Percentiles rank a stretch among this genome's conserved stretches.
Conservation (phyloP, 2,329 filamentous ascomycete species). For the Monilinia laxa region DNA sequence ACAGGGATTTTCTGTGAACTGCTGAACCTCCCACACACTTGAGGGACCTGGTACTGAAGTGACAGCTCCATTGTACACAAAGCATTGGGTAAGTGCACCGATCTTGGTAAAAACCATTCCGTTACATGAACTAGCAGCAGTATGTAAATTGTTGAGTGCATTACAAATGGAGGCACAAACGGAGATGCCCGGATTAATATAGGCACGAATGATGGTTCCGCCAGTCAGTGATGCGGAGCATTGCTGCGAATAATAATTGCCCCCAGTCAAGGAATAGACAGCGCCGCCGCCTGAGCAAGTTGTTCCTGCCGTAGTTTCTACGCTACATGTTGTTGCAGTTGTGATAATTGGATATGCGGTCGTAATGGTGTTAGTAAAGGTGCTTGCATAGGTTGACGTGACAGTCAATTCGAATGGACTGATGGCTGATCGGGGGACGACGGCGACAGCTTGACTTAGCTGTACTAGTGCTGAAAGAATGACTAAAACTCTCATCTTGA, state of each 20-base stretch:
- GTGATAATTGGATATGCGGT: slow-evolving; percentile 1
- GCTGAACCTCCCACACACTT: background rate
- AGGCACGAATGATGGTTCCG: background rate
- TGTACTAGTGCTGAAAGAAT: background rate
- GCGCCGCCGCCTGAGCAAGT: background rate
- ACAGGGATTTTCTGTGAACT: background rate
- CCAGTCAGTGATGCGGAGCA: background rate
- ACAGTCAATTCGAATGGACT: background rate
- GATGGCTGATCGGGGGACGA: background rate
- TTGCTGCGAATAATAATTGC: slow-evolving; percentile 10
- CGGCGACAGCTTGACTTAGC: background rate
- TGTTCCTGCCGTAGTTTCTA: background rate
- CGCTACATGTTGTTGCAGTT: background rate
- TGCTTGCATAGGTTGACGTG: background rate
- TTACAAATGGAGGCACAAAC: background rate
- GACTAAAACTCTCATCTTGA: background rate
- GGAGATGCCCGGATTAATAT: background rate
- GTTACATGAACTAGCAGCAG: slow-evolving; percentile 3
- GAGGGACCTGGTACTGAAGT: background rate
- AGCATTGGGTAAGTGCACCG: background rate
- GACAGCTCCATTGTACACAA: slow-evolving; percentile 1
- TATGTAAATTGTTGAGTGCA: slow-evolving; percentile 7
- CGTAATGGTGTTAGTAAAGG: background rate
- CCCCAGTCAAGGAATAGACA: background rate
- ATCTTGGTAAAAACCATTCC: background rate